Evolutionary conservation across 2,329 filamentous ascomycete species (phyloP).

Genomic region (Fusarium papillatum): DNA sequence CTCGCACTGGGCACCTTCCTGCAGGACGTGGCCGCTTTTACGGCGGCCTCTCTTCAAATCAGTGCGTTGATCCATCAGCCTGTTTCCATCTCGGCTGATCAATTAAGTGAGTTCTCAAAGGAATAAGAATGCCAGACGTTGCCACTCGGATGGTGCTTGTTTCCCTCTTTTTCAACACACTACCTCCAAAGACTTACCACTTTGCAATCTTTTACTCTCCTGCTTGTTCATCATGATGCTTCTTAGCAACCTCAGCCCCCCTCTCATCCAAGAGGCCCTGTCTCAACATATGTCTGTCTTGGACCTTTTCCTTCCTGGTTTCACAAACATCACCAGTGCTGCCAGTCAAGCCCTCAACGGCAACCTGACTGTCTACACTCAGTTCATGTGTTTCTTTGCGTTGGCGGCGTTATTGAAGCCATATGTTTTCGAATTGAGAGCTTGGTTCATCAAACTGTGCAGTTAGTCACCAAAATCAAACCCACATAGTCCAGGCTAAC

Average conservation of each 20-base stretch:
- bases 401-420: too few relatives aligned
- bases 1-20: too few relatives aligned
- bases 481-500: too few relatives aligned
- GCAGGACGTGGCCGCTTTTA: too few relatives aligned
- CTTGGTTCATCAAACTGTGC: too few relatives aligned
- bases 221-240: background rate
- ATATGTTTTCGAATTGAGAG: too few relatives aligned
- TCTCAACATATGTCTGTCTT: background rate
- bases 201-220: background rate
- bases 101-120: slow-evolving; percentile 5
- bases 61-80: background rate
- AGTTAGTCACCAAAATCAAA: too few relatives aligned
- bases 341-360: background rate
- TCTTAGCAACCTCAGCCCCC: background rate
- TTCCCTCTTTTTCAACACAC: slow-evolving; percentile 5
- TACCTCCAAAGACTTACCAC: slow-evolving; percentile 4
- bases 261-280: background rate
- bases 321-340: background rate
- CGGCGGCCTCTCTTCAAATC: too few relatives aligned
- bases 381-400: too few relatives aligned
- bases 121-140: slow-evolving; percentile 14
- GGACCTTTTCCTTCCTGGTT: background rate
- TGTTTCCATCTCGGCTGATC: background rate
- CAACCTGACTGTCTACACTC: too few relatives aligned
- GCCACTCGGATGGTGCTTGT: background rate